phyloP scores from a whole-genome alignment of 176 grass and related monocot species.

The Rhynchospora pubera region DNA sequence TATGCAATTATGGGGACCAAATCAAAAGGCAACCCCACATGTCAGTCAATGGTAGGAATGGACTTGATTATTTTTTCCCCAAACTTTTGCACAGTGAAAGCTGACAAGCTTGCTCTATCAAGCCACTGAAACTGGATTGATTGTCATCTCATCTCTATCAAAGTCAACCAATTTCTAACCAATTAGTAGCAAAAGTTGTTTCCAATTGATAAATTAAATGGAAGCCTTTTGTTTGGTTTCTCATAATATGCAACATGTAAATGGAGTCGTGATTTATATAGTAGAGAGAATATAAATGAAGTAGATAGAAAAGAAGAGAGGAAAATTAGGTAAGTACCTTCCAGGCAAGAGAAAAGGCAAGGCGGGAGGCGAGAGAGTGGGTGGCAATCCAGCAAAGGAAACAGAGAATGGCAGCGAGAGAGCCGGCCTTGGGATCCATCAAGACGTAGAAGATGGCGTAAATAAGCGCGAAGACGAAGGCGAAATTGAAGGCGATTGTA shows the following conservation, averaged over 20 bases:
- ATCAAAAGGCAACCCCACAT: neutral
- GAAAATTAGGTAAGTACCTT: slow-evolving; percentile 28
- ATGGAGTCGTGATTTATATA: neutral
- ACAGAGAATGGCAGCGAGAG: slow-evolving; percentile 44
- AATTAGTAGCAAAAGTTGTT: neutral
- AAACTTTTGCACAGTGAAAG: neutral
- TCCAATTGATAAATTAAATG: neutral
- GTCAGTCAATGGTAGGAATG: neutral
- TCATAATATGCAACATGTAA: neutral
- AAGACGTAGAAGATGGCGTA: slow-evolving; percentile 52
- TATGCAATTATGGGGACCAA: neutral
- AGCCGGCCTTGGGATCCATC: slow-evolving; percentile 51
- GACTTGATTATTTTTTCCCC: neutral
- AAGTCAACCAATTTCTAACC: neutral
- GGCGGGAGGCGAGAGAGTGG: slow-evolving; percentile 36
- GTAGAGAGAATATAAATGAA: too few species aligned
- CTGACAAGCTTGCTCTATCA: neutral
- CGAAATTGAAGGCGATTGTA: slow-evolving; percentile 9
- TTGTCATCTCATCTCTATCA: neutral
- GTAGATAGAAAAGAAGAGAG: neutral
- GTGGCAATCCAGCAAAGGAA: slow-evolving; percentile 56
- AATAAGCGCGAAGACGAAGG: slow-evolving; percentile 26
- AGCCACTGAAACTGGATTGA: neutral
- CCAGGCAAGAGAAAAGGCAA: slow-evolving; percentile 50
- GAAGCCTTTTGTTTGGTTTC: neutral